Evolutionary conservation across 306 rosid species (phyloP).

Genomic region (Casuarina equisetifolia): DNA sequence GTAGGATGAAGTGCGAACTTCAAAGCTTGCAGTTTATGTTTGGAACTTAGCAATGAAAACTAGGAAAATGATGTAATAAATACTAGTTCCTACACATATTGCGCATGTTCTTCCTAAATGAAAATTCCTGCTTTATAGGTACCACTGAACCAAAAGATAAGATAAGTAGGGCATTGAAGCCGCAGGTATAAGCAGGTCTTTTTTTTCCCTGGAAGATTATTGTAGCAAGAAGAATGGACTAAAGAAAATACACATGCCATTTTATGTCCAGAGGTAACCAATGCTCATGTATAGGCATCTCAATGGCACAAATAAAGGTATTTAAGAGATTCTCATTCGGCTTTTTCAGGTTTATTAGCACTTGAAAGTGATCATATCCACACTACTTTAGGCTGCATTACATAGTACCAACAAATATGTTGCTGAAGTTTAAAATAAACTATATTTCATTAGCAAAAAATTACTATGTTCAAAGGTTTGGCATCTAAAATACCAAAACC

Average conservation of each 20-base stretch:
- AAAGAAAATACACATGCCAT: not conserved
- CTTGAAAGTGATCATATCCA: not conserved
- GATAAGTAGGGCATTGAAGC: not conserved
- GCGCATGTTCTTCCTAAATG: not conserved
- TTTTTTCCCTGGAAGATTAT: not conserved
- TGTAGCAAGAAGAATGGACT: not conserved
- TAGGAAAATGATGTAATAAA: not conserved
- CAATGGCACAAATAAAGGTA: not conserved
- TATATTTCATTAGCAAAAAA: not conserved
- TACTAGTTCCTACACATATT: not conserved
- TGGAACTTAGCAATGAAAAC: no score
- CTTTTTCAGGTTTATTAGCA: not conserved
- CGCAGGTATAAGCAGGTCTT: not conserved
- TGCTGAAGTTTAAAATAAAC: not conserved
- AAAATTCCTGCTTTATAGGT: not conserved
- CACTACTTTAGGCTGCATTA: constrained; percentile 5
- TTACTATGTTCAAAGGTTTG: not conserved
- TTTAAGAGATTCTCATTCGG: not conserved
- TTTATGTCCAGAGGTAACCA: not conserved
- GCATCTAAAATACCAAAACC: no score
- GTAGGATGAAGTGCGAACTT: not conserved
- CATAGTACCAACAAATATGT: constrained; percentile 15
- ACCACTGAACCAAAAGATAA: not conserved
- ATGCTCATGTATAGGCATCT: not conserved
- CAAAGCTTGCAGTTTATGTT: no score